Percentiles rank a stretch among this genome's conserved stretches.
Evolutionary conservation across 2,329 filamentous ascomycete species (phyloP).

Genomic region (Arthroderma sp.): DNA sequence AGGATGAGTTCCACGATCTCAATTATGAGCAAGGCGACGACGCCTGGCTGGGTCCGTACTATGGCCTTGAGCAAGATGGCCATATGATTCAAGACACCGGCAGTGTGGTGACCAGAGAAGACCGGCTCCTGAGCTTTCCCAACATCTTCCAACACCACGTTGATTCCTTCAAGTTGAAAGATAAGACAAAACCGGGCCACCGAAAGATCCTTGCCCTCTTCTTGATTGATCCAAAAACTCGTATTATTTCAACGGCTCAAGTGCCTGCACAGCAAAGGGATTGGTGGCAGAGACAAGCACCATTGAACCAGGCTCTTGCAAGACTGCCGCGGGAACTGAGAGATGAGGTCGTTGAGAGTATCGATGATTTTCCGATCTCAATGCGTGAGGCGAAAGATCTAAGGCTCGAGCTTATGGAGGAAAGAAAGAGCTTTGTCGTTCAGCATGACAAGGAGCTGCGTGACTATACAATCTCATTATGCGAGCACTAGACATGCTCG

Average conservation of each 20-base stretch:
- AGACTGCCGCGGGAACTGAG: constrained; percentile 6
- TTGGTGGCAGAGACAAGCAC: constrained; percentile 8
- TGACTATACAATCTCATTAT: constrained; percentile 4
- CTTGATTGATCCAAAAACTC: constrained; percentile 10
- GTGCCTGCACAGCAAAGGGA: constrained; percentile 8
- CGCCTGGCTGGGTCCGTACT: constrained; percentile 7
- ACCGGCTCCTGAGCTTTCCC: constrained; percentile 12
- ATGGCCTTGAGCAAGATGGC: constrained; percentile 3
- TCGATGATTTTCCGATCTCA: constrained; percentile 3
- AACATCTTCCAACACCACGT: constrained; percentile 12
- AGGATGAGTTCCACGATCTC: constrained; percentile 19
- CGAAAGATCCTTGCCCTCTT: constrained; percentile 11
- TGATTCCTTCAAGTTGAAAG: constrained; percentile 6
- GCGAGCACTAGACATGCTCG: constrained; percentile 6
- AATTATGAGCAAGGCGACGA: constrained; percentile 17
- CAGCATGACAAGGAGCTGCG: background rate
- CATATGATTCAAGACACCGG: constrained; percentile 9
- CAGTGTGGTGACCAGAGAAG: constrained; percentile 9
- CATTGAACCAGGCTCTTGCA: background rate
- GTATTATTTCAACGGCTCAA: constrained; percentile 10
- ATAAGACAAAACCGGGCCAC: constrained; percentile 10
- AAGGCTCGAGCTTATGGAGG: constrained; percentile 10
- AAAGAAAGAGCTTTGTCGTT: constrained; percentile 4
- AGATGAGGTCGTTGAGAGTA: constrained; percentile 2
- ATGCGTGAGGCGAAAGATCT: constrained; percentile 10